Evolutionary conservation across 352 stramenopile species (phyloP), one percentile per base, ranked within the genome.

Genomic region (Thraustochytrium sp.): DNA sequence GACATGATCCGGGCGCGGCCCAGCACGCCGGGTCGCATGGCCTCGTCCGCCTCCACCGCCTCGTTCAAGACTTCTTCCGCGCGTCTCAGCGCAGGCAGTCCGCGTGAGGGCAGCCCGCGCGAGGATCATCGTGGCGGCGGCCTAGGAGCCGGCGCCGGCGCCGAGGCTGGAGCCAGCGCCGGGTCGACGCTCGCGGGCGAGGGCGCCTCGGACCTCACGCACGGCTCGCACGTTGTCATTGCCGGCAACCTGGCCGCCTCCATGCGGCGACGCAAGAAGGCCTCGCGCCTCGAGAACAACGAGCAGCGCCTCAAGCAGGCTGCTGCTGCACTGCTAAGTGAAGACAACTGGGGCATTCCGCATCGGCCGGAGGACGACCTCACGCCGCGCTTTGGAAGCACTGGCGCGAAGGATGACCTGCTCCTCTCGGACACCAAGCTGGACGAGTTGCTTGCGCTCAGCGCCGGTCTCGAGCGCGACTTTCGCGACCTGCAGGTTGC

Each of bases 141-240:
- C n/a, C n/a, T n/a, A n/a, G n/a, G n/a, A n/a, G 54, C 44, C 51
- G 34, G 42, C 26, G 46, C 37, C 49, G 53, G 3, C 56, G 54
- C 34, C n/a, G 2, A 2, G 44, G 36, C 51, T 49, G 18, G 42
- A 26, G 34, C 40, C 3, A 55, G 82, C 37, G 75, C 49, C n/a
- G n/a, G n/a, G n/a, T n/a, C n/a, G n/a, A n/a, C n/a, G n/a, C n/a
- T n/a, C n/a, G n/a, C n/a, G n/a, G n/a, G n/a, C n/a, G n/a, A n/a
- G n/a, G 89, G 90, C 0, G 89, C 90, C 26, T 95, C 91, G 62
- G 90, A 89, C 13, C 85, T 96, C n/a, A 96, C 92, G 2, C 92
- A 96, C 83, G 92, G 92, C 46, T 93, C 90, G 0, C 89, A 93
- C 62, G 92, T 95, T 40, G 91, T 94, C 1, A 94, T 96, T 86